Base-by-base conservation (phyloP, 73 alveolate species). In the Paramecium bursaria region DNA sequence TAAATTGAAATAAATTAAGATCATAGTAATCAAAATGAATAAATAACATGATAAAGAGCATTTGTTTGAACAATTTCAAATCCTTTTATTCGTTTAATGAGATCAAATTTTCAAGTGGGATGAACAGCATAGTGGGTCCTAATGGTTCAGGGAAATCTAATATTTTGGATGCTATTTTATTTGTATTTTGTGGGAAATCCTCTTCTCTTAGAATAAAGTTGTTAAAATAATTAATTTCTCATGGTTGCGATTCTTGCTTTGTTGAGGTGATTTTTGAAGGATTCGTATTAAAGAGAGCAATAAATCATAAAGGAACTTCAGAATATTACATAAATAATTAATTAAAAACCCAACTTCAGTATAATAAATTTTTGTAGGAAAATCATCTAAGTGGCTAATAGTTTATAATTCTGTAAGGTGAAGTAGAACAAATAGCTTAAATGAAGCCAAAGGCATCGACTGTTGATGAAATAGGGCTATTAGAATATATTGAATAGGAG, bases 401-500 rank as follows among this genome's bases (percentile, higher is more conserved):
- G 98, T 95, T 95, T 87, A 86, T 95, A 60, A 95, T 95, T 49
- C 90, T 95, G 49, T 91, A 95, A 92, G 99, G 99, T 10, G 99
- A 95, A 75, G 99, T 95, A 3, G 99, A 95, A 87, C 88, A 93
- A 60, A 95, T 95, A 3, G 88, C 98, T 2, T 73, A 94, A 86
- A 95, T 95, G 99, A 94, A 95, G 54, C 97, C 96, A 19, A 94
- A 93, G 85, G 94, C 95, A 6, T 74, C 75, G 10, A 90, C 75
- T 61, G 89, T 90, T 54, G 98, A 95, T 88, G 85, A 94, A 11
- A 80, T 82, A 17, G 99, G 98, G 15, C 88, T 95, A 48, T 89
- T 95, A 14, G 99, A 93, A 55, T 95, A 91, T 86, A 57, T 95
- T 15, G 99, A 95, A 92, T 94, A 94, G 19, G 90, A 87, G n/a